Percentiles rank a stretch among this genome's conserved stretches.
Conservation (phyloP, 2,329 filamentous ascomycete genomes). For the Trichoderma hamatum region DNA sequence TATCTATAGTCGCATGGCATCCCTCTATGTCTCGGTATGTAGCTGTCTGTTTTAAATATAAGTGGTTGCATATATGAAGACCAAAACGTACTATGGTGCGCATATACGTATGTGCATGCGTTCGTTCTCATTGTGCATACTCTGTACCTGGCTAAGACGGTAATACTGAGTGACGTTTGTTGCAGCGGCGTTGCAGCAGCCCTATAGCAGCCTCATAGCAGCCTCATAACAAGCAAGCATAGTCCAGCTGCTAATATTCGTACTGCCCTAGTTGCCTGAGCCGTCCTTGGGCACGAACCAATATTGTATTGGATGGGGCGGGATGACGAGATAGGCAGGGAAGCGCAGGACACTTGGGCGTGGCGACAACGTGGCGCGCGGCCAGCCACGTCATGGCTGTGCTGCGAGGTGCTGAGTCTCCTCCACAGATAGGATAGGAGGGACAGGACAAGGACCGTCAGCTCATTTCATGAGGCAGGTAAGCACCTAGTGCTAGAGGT, state of each 20-base stretch:
- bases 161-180: neutral
- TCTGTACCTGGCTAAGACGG: neutral
- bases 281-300: neutral
- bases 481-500: neutral
- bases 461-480: neutral
- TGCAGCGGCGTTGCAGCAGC: neutral
- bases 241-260: neutral
- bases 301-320: neutral
- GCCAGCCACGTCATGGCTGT: constrained; percentile 28
- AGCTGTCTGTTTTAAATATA: neutral
- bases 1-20: neutral
- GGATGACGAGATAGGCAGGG: neutral
- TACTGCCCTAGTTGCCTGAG: neutral
- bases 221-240: too few relatives aligned
- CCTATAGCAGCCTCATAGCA: neutral
- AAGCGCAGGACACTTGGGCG: neutral
- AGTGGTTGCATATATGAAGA: neutral
- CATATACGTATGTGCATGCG: neutral
- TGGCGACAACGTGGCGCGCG: constrained; percentile 28
- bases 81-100: too few relatives aligned
- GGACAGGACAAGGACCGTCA: neutral
- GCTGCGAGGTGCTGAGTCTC: constrained; percentile 17
- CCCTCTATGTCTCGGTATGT: neutral
- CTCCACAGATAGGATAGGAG: too few relatives aligned
- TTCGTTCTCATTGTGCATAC: neutral